Evolutionary conservation across 179 eudicot species (phyloP).

Genomic region (Kewa caespitosa): DNA sequence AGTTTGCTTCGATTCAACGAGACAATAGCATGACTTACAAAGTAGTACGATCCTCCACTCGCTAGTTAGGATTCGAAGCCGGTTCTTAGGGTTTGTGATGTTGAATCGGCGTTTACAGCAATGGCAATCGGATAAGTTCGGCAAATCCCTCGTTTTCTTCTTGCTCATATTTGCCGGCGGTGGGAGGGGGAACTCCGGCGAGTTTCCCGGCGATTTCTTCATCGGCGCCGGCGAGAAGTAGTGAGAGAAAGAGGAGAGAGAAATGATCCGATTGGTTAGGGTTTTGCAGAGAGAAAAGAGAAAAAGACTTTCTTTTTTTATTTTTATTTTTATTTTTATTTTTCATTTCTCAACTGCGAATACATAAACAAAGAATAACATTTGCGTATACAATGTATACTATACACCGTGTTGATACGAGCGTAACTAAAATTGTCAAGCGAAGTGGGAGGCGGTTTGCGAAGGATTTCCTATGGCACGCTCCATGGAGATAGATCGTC

Average conservation of each 20-base stretch:
- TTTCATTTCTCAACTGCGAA: no score
- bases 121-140: conserved; percentile 73
- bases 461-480: no score
- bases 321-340: background rate
- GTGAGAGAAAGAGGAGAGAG: background rate
- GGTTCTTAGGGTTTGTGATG: conserved; percentile 53
- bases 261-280: conserved; percentile 13
- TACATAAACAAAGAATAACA: no score
- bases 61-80: conserved; percentile 55
- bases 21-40: conserved; percentile 48
- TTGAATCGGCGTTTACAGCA: conserved; percentile 56
- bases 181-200: conserved; percentile 29
- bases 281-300: conserved; percentile 7
- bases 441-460: no score
- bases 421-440: no score
- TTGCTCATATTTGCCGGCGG: conserved; percentile 18
- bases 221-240: conserved; percentile 23
- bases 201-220: conserved; percentile 20
- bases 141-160: conserved; percentile 69
- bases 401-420: no score
- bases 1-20: conserved; percentile 38
- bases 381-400: no score
- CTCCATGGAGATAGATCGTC: no score
- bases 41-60: conserved; percentile 79
- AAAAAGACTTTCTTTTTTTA: background rate